Conservation (phyloP, 116 monocot genomes). For the Iris pallida region DNA sequence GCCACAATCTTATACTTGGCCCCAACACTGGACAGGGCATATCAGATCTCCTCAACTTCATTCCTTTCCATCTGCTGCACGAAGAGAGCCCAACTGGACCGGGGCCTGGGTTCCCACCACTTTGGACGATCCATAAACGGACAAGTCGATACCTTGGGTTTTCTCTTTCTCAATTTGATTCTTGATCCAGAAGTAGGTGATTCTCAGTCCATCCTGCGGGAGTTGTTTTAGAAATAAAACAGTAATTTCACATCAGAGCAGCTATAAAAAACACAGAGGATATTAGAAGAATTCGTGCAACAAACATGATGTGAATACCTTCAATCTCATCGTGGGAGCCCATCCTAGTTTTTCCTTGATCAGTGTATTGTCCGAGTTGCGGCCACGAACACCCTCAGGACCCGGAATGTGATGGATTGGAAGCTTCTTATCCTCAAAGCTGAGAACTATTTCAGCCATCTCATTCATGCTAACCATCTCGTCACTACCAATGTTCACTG, state of each 20-base stretch:
- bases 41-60: slow-evolving; percentile 21
- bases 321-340: slow-evolving; percentile 93
- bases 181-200: slow-evolving; percentile 56
- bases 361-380: slow-evolving; percentile 93
- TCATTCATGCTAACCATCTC: slow-evolving; percentile 99
- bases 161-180: slow-evolving; percentile 87
- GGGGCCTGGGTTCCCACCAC: slow-evolving; percentile 95
- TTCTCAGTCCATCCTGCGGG: slow-evolving; percentile 75
- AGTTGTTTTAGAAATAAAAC: too few relatives aligned
- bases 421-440: slow-evolving; percentile 82
- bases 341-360: slow-evolving; percentile 96
- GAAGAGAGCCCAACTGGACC: slow-evolving; percentile 91
- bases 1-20: too few relatives aligned
- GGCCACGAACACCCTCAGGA: slow-evolving; percentile 95
- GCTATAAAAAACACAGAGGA: too few relatives aligned
- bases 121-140: slow-evolving; percentile 83
- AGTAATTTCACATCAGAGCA: too few relatives aligned
- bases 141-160: slow-evolving; percentile 54
- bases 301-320: slow-evolving; percentile 31
- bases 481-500: slow-evolving; percentile 34
- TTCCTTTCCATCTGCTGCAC: slow-evolving; percentile 95
- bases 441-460: slow-evolving; percentile 93
- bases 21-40: too few relatives aligned
- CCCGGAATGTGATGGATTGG: slow-evolving; percentile 99
- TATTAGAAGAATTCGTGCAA: too few relatives aligned